A percentile compares a stretch with the other conserved stretches of the same genome.
Evolutionary conservation across 148 eudicot genomes (phyloP).

Genomic region (Mesembryanthemum crystallinum): DNA sequence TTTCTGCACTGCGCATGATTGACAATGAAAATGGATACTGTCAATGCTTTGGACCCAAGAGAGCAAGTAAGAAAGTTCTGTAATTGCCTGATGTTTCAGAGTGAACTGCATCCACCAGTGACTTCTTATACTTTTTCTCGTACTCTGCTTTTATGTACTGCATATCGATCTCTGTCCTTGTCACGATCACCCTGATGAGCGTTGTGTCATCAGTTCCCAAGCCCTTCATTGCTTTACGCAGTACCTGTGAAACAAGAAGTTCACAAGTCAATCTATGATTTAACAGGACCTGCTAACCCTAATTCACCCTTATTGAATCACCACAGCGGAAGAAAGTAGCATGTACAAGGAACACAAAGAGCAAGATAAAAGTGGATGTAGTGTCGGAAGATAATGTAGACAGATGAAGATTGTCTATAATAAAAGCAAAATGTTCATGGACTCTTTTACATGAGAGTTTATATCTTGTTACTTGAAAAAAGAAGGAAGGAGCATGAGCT

Average conservation of each 20-base stretch:
- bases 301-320: background rate
- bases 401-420: too few species aligned
- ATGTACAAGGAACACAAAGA: too few species aligned
- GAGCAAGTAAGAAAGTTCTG: constrained; percentile 69
- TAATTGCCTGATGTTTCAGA: constrained; percentile 80
- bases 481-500: too few species aligned
- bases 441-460: too few species aligned
- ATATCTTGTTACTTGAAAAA: too few species aligned
- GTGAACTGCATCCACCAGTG: constrained; percentile 70
- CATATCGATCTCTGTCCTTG: constrained; percentile 82
- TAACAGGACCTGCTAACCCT: background rate
- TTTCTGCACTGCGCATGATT: background rate
- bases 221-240: constrained; percentile 83
- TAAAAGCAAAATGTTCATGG: too few species aligned
- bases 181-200: constrained; percentile 65
- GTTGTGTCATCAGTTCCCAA: constrained; percentile 72
- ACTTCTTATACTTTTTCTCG: constrained; percentile 51
- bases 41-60: constrained; percentile 59
- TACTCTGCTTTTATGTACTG: constrained; percentile 82
- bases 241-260: constrained; percentile 32
- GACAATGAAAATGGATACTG: background rate
- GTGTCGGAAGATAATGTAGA: too few species aligned
- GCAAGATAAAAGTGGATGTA: too few species aligned
- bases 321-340: background rate
- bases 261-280: background rate